A percentile compares a stretch with the other conserved stretches of the same genome.
phyloP scores from a whole-genome alignment of 805 yeast species.

The Spathaspora sp. region DNA sequence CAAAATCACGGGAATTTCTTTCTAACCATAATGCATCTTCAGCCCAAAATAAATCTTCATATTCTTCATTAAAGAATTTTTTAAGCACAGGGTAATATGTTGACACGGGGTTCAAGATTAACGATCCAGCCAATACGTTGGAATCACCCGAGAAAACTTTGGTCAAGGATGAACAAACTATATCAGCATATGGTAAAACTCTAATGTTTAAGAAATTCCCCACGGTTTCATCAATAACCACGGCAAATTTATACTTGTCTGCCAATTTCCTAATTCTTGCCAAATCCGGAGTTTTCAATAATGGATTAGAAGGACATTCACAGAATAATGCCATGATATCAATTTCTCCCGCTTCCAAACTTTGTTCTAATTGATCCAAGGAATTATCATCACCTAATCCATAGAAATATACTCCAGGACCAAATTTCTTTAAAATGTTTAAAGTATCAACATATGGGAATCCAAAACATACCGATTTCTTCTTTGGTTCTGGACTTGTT shows the following conservation, averaged over 20 bases:
- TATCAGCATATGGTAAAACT: constrained; percentile 78
- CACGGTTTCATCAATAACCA: constrained; percentile 91
- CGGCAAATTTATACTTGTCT: constrained; percentile 65
- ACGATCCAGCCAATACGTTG: constrained; percentile 91
- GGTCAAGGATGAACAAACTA: constrained; percentile 82
- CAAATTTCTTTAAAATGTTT: constrained; percentile 82
- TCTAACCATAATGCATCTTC: constrained; percentile 93
- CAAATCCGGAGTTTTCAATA: constrained; percentile 80
- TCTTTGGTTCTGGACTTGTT: constrained; percentile 15
- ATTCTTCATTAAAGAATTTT: constrained; percentile 46
- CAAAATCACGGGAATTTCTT: constrained; percentile 89
- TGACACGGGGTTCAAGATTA: constrained; percentile 71
- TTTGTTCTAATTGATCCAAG: constrained; percentile 58
- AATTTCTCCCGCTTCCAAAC: constrained; percentile 51
- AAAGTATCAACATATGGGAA: constrained; percentile 94
- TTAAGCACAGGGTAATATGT: constrained; percentile 48
- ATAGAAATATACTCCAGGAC: constrained; percentile 83
- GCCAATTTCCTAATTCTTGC: constrained; percentile 61
- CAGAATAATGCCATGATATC: constrained; percentile 76
- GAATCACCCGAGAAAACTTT: constrained; percentile 93
- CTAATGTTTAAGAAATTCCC: constrained; percentile 87
- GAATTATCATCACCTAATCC: constrained; percentile 79
- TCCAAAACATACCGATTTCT: constrained; percentile 88
- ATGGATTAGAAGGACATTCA: constrained; percentile 95
- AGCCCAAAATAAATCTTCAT: constrained; percentile 79